Evolutionary conservation across 1,284 basidiomycete genomes (phyloP), one percentile per base, ranked within the genome.

Genomic region (Tetrapyrgos nigripes): DNA sequence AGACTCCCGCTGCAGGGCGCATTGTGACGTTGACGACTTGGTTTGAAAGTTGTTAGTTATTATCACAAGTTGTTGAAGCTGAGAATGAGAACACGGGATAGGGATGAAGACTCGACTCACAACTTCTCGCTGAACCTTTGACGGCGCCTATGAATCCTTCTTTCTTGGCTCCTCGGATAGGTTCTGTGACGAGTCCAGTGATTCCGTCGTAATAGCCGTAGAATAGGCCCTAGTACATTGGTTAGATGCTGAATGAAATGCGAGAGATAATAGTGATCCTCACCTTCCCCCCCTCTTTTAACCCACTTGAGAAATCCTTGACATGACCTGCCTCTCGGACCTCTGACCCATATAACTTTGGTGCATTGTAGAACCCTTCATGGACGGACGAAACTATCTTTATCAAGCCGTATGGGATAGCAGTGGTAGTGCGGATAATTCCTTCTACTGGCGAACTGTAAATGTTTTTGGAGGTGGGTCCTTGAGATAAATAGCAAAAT

Each of bases 111-210:
- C 33, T 44, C 23, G 19, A 67, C 81, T 64, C 58, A 82, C 81
- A 79, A 59, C 82, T 80, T 44, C 79, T 68, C 11, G 77, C 80
- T 21, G 79, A 76, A 0, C 83, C 82, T 65, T 83, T 83, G 59
- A 84, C 68, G 3, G 76, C 78, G 3, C 83, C 83, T 9, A 78
- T 45, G 33, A 79, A 74, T 17, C 81, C 82, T 64, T 80, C 80
- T 64, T 82, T 79, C 72, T 80, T 77, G 4, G 74, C 81, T 0
- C 82, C 83, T 62, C 75, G 69, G 6, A 79, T 57, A 1, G 83
- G 82, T 63, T 84, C 83, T 14, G 70, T 77, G n/a, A 84, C 76
- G 2, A 85, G 70, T 1, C 83, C 83, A 1, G 80, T 81, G 52
- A 85, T 81, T 13, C 82, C 84, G 64, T 85, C 83, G 63, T 79